Percentiles rank a stretch among this genome's conserved stretches.
Conservation (phyloP, 371 early-diverging fungal species). For the Conidiobolus incongruus region DNA sequence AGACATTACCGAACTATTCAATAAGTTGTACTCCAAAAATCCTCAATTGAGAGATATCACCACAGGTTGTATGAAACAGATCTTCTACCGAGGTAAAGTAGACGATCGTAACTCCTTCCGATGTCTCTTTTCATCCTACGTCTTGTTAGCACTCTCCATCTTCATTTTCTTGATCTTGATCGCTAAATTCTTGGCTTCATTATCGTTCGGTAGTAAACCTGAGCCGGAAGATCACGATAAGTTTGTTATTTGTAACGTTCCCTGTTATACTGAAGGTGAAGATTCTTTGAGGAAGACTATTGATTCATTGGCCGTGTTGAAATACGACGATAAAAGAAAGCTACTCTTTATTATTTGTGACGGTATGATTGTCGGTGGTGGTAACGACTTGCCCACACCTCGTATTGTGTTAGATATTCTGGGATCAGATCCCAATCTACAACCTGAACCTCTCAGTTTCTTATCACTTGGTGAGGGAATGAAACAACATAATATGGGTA, state of each 20-base stretch:
- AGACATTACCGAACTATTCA: no score
- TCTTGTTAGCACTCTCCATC: conserved; percentile 40
- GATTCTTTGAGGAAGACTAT: conserved; percentile 84
- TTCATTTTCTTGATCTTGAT: conserved; percentile 65
- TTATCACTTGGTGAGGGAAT: conserved; percentile 78
- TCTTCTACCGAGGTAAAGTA: conserved; percentile 74
- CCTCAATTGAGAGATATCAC: no score
- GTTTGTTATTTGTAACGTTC: conserved; percentile 86
- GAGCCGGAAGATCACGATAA: conserved; percentile 70
- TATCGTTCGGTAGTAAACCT: conserved; percentile 49
- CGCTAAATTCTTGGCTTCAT: conserved; percentile 79
- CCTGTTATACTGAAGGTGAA: conserved; percentile 94
- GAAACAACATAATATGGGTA: conserved; percentile 86
- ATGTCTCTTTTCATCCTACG: conserved; percentile 74
- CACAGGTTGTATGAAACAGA: conserved; percentile 49
- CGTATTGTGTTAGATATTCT: conserved; percentile 89
- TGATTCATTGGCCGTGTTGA: conserved; percentile 78
- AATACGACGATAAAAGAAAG: conserved; percentile 89
- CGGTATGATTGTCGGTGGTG: conserved; percentile 87
- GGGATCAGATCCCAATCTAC: conserved; percentile 65
- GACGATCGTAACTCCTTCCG: conserved; percentile 56
- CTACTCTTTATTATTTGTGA: conserved; percentile 81
- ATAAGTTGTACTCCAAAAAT: no score
- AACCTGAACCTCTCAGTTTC: conserved; percentile 83
- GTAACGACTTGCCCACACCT: conserved; percentile 94